Conservation (phyloP, 2,329 filamentous ascomycete species). For the Ceratocystis eucalypticola region DNA sequence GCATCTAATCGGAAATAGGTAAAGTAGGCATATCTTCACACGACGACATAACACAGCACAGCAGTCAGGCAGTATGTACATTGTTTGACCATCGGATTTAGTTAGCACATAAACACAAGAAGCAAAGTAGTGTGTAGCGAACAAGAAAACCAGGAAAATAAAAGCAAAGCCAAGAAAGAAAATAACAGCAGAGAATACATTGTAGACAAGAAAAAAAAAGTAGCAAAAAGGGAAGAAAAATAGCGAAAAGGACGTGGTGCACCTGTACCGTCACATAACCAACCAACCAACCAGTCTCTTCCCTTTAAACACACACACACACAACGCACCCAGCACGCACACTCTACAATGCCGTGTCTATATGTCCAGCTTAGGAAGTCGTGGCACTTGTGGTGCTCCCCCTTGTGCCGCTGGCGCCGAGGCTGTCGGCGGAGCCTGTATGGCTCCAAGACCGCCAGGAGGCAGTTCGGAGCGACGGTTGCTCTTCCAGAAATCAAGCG, state of each 20-base stretch:
- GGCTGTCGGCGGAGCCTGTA: not conserved
- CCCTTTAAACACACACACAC: slow-evolving; percentile 4
- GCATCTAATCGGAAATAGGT: too few species aligned
- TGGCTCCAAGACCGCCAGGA: slow-evolving; percentile 11
- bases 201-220: slow-evolving; percentile 8
- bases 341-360: not conserved
- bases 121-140: slow-evolving; percentile 3
- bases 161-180: not conserved
- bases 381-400: slow-evolving; percentile 11
- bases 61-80: not conserved
- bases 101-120: not conserved
- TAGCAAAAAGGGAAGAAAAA: slow-evolving; percentile 12
- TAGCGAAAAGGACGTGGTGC: slow-evolving; percentile 2
- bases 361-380: slow-evolving; percentile 16
- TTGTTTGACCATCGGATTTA: not conserved
- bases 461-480: slow-evolving; percentile 36
- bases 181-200: slow-evolving; percentile 4
- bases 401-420: not conserved
- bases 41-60: not conserved
- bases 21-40: not conserved
- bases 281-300: not conserved
- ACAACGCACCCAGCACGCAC: not conserved
- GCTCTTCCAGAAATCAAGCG: slow-evolving; percentile 89
- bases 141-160: slow-evolving; percentile 1
- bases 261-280: not conserved